Percentiles rank a stretch among this genome's conserved stretches.
These are phyloP conservation scores for Cladosporium cucumerinum DNA, from an alignment of 2,329 filamentous ascomycete species.

Conservation along the genomic window DNA sequence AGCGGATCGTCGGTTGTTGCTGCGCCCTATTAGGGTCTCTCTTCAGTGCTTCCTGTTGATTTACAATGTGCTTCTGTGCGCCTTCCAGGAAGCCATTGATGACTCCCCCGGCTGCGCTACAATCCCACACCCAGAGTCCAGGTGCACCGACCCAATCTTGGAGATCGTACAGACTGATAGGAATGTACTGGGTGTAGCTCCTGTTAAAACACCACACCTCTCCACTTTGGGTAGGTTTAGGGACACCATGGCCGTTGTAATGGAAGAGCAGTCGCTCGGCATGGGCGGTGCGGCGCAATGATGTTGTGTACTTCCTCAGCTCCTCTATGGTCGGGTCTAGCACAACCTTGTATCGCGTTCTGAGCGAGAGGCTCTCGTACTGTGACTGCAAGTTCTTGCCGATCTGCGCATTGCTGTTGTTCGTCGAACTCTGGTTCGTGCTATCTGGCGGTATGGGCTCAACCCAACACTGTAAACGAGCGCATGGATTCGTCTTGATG, in stretches of 20 bases:
- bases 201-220: constrained; percentile 99
- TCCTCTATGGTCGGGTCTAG: constrained; percentile 95
- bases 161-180: constrained; percentile 89
- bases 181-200: constrained; percentile 98
- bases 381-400: constrained; percentile 94
- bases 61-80: constrained; percentile 89
- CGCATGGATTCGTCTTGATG: constrained; percentile 88
- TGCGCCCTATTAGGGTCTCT: constrained; percentile 59
- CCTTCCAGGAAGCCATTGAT: constrained; percentile 92
- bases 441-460: constrained; percentile 70
- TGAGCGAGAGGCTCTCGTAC: constrained; percentile 90
- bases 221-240: constrained; percentile 88
- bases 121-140: constrained; percentile 96
- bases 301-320: constrained; percentile 93
- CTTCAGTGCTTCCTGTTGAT: constrained; percentile 72
- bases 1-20: constrained; percentile 49
- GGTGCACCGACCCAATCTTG: constrained; percentile 95
- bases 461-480: constrained; percentile 94
- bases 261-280: constrained; percentile 96
- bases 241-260: constrained; percentile 97
- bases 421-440: constrained; percentile 28
- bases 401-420: constrained; percentile 68
- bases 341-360: constrained; percentile 97
- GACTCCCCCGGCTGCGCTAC: constrained; percentile 93
- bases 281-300: constrained; percentile 85